Conservation (phyloP, 148 eudicot species). For the Silene uniflora region DNA sequence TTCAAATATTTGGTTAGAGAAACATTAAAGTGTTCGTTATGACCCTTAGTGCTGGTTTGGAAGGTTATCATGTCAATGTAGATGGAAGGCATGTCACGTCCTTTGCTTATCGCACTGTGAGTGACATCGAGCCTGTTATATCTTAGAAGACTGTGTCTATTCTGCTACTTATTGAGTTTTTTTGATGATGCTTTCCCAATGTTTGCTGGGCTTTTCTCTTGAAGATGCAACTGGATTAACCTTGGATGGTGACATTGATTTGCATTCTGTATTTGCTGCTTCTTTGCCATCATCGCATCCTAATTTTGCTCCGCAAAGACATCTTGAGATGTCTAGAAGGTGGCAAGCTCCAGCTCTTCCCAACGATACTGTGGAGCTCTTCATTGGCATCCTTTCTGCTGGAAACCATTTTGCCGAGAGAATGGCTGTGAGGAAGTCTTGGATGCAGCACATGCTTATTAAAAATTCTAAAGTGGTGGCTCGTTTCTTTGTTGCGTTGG, state of each 20-base stretch:
- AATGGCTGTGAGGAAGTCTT: conserved; percentile 90
- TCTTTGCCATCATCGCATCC: conserved; percentile 85
- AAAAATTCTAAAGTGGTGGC: conserved; percentile 69
- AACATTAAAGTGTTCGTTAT: conserved; percentile 76
- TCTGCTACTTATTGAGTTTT: background rate
- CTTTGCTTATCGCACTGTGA: conserved; percentile 82
- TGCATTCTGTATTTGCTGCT: conserved; percentile 70
- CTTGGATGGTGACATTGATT: conserved; percentile 66
- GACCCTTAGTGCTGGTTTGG: conserved; percentile 77
- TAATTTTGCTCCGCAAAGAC: conserved; percentile 69
- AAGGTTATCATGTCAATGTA: conserved; percentile 75
- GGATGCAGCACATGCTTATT: conserved; percentile 84
- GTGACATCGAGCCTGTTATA: conserved; percentile 27
- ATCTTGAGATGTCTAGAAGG: conserved; percentile 59
- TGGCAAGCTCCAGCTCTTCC: conserved; percentile 78
- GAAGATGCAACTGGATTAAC: conserved; percentile 96
- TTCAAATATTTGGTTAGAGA: no score
- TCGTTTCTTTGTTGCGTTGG: conserved; percentile 92
- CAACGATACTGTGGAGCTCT: conserved; percentile 57
- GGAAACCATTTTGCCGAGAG: conserved; percentile 94
- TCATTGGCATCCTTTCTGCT: conserved; percentile 83
- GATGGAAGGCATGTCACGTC: conserved; percentile 90
- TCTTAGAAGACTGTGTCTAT: background rate
- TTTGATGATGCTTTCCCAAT: conserved; percentile 15
- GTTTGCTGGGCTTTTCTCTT: conserved; percentile 65